Percentiles rank a stretch among this genome's conserved stretches.
Evolutionary conservation across 441 rosid genomes (phyloP).

Genomic region (Erodium chrysanthum): DNA sequence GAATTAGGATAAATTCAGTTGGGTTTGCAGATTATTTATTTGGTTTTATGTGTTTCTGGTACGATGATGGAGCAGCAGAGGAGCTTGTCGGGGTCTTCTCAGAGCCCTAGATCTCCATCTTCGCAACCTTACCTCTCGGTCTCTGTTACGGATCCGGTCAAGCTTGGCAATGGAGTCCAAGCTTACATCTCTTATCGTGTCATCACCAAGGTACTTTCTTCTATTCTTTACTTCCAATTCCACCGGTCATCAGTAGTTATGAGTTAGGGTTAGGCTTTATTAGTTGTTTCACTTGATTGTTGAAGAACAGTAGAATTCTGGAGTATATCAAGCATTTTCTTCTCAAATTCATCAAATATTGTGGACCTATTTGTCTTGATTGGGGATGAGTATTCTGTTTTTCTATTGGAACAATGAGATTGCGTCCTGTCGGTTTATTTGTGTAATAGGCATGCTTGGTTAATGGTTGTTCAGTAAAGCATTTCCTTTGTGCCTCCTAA

Average conservation of each 20-base stretch:
- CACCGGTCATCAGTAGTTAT: background rate
- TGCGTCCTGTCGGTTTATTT: background rate
- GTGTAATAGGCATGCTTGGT: background rate
- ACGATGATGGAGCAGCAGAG: slow-evolving; percentile 44
- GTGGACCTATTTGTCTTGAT: too few relatives aligned
- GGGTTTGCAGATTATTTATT: too few relatives aligned
- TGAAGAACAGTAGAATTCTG: background rate
- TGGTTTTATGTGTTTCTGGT: background rate
- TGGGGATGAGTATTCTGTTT: too few relatives aligned
- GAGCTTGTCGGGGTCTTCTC: slow-evolving; percentile 45
- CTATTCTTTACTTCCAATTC: background rate
- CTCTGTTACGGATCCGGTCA: slow-evolving; percentile 87
- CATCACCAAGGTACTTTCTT: slow-evolving; percentile 52
- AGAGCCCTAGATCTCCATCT: slow-evolving; percentile 82
- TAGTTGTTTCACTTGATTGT: background rate
- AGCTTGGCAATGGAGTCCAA: slow-evolving; percentile 95
- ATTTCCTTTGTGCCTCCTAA: background rate
- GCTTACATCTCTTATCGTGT: slow-evolving; percentile 32
- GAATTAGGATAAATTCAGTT: too few relatives aligned
- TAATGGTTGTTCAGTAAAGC: background rate
- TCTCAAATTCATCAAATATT: background rate
- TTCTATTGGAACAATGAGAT: too few relatives aligned
- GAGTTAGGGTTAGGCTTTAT: background rate
- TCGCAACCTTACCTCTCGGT: slow-evolving; percentile 62
- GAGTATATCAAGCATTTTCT: too few relatives aligned